Evolutionary conservation across 2,329 filamentous ascomycete species (phyloP), one percentile per base, ranked within the genome.

Genomic region (Claviceps capensis): DNA sequence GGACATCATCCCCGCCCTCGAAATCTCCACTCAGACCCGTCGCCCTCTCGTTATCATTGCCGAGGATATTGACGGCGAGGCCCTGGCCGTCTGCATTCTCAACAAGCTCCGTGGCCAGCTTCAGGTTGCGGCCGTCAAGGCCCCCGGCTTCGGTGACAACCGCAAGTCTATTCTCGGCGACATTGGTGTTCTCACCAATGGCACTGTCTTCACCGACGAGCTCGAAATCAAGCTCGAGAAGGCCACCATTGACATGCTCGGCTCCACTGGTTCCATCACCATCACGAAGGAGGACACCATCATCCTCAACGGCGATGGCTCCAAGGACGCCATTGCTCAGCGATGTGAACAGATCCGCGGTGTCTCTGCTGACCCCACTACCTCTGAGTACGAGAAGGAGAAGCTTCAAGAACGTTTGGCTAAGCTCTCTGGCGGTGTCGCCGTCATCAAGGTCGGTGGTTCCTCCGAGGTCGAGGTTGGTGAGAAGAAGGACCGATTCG

Each of bases 241-340:
- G 83, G 85, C 88, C 56, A 97, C 90, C 47, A 78, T 86, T 56
- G 93, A 97, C 62, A 87, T 95, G 84, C 88, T 98, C 66, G 93
- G 93, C 61, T 93, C 88, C 54, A 97, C 93, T 61, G 93, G 93
- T 58, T 93, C 90, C 65, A 96, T 98, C 76, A 97, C 93, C 70
- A 97, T 98, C 75, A 98, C 93, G 70, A 98, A 98, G 82, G 93
- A 98, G 76, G 93, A 98, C 73, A 98, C 93, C 63, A 96, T 98
- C 71, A 83, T 98, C 67, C 82, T 98, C 57, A 98, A 98, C 72
- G 93, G 93, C 53, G 89, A 95, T 65, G 93, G 93, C 58, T 85
- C 76, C 83, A 96, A 97, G 81, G 93, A 98, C 67, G 71, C 79
- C 60, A 94, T 98, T 64, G 74, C 86, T 59, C 89, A 96, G 79